Base-by-base conservation (phyloP, 2,329 filamentous ascomycete species). In the Allantophomopsis cytisporea region DNA sequence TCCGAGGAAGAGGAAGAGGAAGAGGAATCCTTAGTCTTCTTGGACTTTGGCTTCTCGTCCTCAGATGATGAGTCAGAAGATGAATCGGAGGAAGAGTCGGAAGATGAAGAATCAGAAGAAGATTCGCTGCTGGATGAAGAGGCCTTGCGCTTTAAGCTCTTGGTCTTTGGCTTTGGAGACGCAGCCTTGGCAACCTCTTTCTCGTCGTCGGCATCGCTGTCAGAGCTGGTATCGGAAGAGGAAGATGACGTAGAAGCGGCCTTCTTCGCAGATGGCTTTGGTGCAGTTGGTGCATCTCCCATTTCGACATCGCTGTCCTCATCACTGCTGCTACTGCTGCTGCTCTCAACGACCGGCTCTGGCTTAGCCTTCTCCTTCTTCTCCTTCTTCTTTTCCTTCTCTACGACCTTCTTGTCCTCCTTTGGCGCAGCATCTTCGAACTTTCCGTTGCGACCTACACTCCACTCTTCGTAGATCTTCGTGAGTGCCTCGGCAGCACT, bases 121-220 rank as follows among this genome's bases (percentile, higher is more conserved):
- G 57, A 55, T 1, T 60, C 60, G 12, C 54, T 54, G 33, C 56
- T 57, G 46, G 56, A 62, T 14, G 55, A 48, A 51, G 60, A 58
- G 7, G 71, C 71, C 61, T 75, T 72, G 31, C 73, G 66, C 52
- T 80, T 80, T 42, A 71, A 52, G 2, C 60, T 60, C 21, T 69
- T 68, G 38, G 50, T 45, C 35, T 55, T 58, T 23, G 43, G 45
- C 41, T 52, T 54, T 33, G 49, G 45, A 14, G 45, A 46, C 35
- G 46, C 28, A 33, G 42, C 36, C 43, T 56, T 58, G 12, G 40
- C 41, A 5, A 44, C 42, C 40, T 68, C 63, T 30, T 63, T 59
- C 47, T 70, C 66, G 41, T 68, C 65, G 42, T 69, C 66, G 7
- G 65, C 61, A 46, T 71, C 67, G 44, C 65, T 69, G 41, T 69